Evolutionary conservation across 164 flowering plant species (phyloP).

Genomic region (Saururus chinensis): DNA sequence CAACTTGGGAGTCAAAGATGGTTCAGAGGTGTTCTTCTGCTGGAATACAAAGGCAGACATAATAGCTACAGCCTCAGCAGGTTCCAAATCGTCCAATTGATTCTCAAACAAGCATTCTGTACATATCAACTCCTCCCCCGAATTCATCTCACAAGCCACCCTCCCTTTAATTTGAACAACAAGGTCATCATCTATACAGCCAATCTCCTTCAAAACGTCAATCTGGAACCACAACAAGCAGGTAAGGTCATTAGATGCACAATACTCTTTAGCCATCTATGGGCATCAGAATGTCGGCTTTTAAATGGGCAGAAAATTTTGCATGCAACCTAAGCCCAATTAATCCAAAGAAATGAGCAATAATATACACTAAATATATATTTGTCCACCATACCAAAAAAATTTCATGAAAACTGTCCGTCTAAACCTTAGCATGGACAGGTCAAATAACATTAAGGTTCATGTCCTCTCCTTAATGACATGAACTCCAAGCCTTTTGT

Average conservation of each 20-base stretch:
- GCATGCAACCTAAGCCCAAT: background rate
- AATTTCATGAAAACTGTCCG: background rate
- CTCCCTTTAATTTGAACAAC: slow-evolving; percentile 98
- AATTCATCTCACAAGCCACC: slow-evolving; percentile 99
- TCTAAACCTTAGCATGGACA: background rate
- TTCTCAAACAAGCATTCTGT: slow-evolving; percentile 96
- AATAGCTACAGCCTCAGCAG: slow-evolving; percentile 94
- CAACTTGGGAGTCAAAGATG: slow-evolving; percentile 81
- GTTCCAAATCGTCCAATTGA: slow-evolving; percentile 87
- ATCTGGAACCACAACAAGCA: slow-evolving; percentile 39
- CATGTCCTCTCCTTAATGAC: no score
- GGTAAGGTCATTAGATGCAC: background rate
- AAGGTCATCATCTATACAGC: slow-evolving; percentile 86
- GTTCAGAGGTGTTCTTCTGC: slow-evolving; percentile 86
- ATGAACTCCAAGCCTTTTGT: no score
- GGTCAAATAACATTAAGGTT: background rate
- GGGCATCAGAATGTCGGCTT: background rate
- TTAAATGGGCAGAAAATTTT: background rate
- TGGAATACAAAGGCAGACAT: slow-evolving; percentile 99
- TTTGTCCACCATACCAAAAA: background rate
- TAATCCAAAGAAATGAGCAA: background rate
- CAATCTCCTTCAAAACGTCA: slow-evolving; percentile 77
- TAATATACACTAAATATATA: no score
- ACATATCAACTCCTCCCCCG: slow-evolving; percentile 96
- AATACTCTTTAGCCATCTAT: no score